Conservation (phyloP, 257 asterid genomes). For the Gentiana dahurica region DNA sequence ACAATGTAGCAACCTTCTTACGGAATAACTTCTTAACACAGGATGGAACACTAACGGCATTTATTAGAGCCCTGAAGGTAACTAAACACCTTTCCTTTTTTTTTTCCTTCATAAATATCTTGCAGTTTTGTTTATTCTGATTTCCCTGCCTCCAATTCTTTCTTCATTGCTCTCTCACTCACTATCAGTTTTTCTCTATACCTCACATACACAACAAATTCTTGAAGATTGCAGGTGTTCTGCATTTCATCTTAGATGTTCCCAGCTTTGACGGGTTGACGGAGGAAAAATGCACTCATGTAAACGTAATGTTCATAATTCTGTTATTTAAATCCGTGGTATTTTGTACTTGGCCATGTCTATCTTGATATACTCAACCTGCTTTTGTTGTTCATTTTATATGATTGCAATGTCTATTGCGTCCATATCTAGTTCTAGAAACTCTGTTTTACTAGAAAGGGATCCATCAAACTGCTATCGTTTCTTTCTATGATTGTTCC, state of each 20-base stretch:
- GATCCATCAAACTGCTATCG: too few relatives aligned
- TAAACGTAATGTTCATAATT: slow-evolving; percentile 17
- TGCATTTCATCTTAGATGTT: slow-evolving; percentile 52
- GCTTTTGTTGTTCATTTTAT: too few relatives aligned
- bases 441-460: too few relatives aligned
- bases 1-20: slow-evolving; percentile 54
- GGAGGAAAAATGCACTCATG: slow-evolving; percentile 36
- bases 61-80: slow-evolving; percentile 79
- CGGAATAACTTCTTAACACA: slow-evolving; percentile 72
- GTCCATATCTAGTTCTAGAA: too few relatives aligned
- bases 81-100: slow-evolving; percentile 6
- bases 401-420: too few relatives aligned
- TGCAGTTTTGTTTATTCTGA: too few relatives aligned
- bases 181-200: slow-evolving; percentile 8
- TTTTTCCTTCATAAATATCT: too few relatives aligned
- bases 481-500: too few relatives aligned
- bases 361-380: too few relatives aligned
- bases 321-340: background rate
- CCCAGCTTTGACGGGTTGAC: slow-evolving; percentile 31
- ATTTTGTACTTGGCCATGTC: background rate
- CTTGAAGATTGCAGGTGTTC: slow-evolving; percentile 64
- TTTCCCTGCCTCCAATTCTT: too few relatives aligned
- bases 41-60: slow-evolving; percentile 86
- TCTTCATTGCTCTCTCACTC: background rate
- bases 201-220: slow-evolving; percentile 3